phyloP scores from a whole-genome alignment of 495 filamentous ascomycete genomes.

The Letharia lupina region DNA sequence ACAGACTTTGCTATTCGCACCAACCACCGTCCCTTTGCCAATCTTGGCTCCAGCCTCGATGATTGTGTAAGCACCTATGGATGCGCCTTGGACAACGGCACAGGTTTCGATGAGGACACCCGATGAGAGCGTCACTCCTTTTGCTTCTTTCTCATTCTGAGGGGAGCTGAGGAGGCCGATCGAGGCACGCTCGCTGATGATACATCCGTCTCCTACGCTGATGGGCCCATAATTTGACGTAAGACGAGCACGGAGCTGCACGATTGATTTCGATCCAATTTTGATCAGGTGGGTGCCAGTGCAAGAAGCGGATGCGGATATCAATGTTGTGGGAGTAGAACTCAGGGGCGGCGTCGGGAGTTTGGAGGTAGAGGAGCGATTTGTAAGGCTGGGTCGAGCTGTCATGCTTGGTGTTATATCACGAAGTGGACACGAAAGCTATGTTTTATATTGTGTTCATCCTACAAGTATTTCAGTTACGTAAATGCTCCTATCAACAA shows the following conservation, averaged over 20 bases:
- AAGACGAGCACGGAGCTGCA: constrained; percentile 62
- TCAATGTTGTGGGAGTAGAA: constrained; percentile 47
- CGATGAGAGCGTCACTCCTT: constrained; percentile 53
- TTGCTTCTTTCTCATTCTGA: neutral
- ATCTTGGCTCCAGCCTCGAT: constrained; percentile 54
- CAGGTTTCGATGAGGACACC: constrained; percentile 52
- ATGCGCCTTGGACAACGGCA: constrained; percentile 33
- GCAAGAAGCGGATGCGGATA: constrained; percentile 57
- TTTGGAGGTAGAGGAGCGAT: constrained; percentile 16
- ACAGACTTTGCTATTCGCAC: constrained; percentile 43
- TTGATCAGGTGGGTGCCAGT: constrained; percentile 55
- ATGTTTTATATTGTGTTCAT: neutral
- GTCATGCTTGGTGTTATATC: constrained; percentile 9
- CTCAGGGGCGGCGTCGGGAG: constrained; percentile 21
- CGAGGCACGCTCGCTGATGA: constrained; percentile 56
- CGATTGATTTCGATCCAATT: constrained; percentile 51
- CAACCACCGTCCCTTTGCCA: constrained; percentile 54
- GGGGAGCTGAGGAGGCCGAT: constrained; percentile 31
- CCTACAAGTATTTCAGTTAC: neutral
- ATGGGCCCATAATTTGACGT: constrained; percentile 51
- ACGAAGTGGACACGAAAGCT: neutral
- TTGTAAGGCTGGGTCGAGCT: constrained; percentile 9
- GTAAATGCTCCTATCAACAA: neutral
- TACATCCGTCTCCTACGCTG: constrained; percentile 53
- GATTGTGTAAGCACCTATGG: constrained; percentile 52